phyloP scores from a whole-genome alignment of 2,329 filamentous ascomycete species.

The Tolypocladium nubicola region DNA sequence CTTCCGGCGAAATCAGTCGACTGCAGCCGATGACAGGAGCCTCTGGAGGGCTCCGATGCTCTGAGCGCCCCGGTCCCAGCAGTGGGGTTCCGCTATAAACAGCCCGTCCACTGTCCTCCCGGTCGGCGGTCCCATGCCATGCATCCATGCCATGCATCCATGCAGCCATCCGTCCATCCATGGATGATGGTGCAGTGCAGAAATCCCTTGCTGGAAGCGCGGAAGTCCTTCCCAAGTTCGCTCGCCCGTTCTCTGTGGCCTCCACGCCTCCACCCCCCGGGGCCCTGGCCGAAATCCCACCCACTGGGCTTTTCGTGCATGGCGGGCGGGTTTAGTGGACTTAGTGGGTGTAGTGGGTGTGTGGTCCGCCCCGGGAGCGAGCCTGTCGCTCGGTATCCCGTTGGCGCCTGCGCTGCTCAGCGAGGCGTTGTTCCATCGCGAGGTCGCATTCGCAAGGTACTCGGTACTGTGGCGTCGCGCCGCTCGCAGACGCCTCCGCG shows the following conservation, averaged over 20 bases:
- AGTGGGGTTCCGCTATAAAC: neutral
- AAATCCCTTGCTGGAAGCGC: neutral
- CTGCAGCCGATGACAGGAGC: neutral
- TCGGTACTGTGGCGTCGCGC: neutral
- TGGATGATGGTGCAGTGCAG: neutral
- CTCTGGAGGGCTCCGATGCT: constrained; percentile 1
- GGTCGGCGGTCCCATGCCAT: neutral
- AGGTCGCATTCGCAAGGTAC: neutral
- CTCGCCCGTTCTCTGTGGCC: neutral
- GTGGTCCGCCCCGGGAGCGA: neutral
- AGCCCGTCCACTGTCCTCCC: neutral
- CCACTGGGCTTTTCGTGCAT: neutral
- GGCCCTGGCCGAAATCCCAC: neutral
- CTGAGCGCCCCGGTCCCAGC: constrained; percentile 2
- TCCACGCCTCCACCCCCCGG: neutral
- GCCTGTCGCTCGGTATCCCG: neutral
- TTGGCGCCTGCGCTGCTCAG: neutral
- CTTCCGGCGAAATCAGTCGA: neutral
- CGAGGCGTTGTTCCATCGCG: neutral
- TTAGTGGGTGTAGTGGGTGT: neutral
- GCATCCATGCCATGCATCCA: neutral
- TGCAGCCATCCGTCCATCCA: constrained; percentile 1
- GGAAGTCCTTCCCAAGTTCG: neutral
- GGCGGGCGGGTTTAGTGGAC: too few species aligned
- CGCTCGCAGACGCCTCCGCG: neutral